Evolutionary conservation across 1,139 yeast genomes (phyloP), one percentile per base, ranked within the genome.

Genomic region (Pichia sp.): DNA sequence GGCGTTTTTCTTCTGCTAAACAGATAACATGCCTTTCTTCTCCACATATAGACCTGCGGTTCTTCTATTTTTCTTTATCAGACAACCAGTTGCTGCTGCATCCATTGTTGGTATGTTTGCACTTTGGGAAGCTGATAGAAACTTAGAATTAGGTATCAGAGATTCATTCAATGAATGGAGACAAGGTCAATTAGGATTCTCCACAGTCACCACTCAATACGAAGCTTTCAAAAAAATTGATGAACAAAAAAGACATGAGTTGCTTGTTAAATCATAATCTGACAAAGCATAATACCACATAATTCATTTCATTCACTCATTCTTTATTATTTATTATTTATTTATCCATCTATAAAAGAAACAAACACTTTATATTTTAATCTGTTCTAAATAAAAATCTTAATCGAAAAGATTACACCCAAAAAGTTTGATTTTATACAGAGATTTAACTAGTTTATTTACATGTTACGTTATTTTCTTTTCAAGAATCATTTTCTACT

Each of bases 41-140:
- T 51, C 58, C 31, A 52, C 63, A 10, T 59, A 58, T 45, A 61
- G 66, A 56, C 66, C 66, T 27, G 61, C 65, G 6, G 54, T 59
- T 36, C 52, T 62, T 27, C 53, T 60, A 33, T 63, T 63, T 52
- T 63, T 62, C 48, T 55, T 62, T 40, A 46, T 60, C 36, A 58
- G 64, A 49, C 65, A 63, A 44, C 66, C 66, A 2, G 56, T 63
- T n/a, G 65, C 65, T 10, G 66, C 66, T 11, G 52, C 56, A 3
- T 43, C 58, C 27, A 40, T 63, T 16, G 57, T 55, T 7, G 59
- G 62, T 3, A 49, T 56, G 27, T 61, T 57, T 55, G 53, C 55
- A 9, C 54, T 61, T 38, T 63, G 64, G 62, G 65, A 63, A 50
- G 59, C 60, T 5, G 66, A 63, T 50, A 54, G 64, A 49, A 55